Evolutionary conservation across 768 basidiomycete species (phyloP), one percentile per base, ranked within the genome.

Genomic region (Infundibulicybe gibba): DNA sequence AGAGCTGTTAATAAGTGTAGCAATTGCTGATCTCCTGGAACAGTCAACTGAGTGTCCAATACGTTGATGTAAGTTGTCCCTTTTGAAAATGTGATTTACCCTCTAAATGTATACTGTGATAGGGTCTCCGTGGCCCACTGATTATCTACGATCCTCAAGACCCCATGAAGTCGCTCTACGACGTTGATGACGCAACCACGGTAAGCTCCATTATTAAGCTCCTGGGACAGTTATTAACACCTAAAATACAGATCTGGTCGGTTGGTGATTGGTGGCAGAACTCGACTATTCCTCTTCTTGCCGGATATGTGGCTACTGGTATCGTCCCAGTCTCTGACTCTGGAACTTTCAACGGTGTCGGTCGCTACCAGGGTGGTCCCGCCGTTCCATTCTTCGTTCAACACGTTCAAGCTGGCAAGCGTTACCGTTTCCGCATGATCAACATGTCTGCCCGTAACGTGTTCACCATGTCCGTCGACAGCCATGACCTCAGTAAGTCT

Each of bases 391-490:
- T 70, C 34, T 61, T 67, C 12, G 58, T 70, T 30, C 60, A 69
- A 41, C 63, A 62, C 15, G 71, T 74, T 33, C 41, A 54, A 16
- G 45, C 32, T 1, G 62, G 64, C 5, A 65, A 60, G 42, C 62
- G 64, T 35, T 76, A 63, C 41, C 57, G 62, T 11, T 53, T 63
- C 49, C 53, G 61, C 6, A 39, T 63, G 14, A 16, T 63, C 15
- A 53, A 53, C 2, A 56, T 58, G 10, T 61, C 58, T 47, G 48
- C 56, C 12, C 70, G 54, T 62, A 65, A 64, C 63, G 64, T 64
- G 49, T 70, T 65, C 51, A 54, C 49, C 2, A 71, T 79, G 61
- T 71, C 67, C 6, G 76, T 79, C 48, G 72, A 76, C 37, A 57
- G 59, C 2, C 77, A 79, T 53, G 8, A 57, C 56, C 6, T 17